These are phyloP conservation scores for Flaveria ramosissima DNA, from an alignment of 129 eudicot genomes.

Conservation along the genomic window DNA sequence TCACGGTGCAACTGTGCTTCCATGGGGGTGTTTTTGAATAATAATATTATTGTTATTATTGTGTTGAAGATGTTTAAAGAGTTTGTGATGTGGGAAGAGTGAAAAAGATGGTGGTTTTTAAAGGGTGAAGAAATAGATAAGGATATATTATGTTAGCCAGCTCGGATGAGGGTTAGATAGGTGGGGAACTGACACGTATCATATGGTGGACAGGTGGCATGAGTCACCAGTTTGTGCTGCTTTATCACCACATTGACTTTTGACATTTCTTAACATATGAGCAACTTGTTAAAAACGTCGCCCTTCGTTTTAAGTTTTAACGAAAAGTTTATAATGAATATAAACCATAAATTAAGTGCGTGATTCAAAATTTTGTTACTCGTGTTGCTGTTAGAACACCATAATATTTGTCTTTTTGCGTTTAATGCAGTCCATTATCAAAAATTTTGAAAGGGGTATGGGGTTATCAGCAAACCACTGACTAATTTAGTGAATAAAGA, in stretches of 20 bases:
- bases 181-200: slow-evolving; percentile 30
- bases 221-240: slow-evolving; percentile 15
- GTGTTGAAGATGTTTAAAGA: neutral
- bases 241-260: neutral
- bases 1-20: slow-evolving; percentile 40
- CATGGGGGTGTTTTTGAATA: slow-evolving; percentile 32
- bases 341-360: too few species aligned
- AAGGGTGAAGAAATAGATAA: slow-evolving; percentile 16
- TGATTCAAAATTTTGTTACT: too few species aligned
- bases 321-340: too few species aligned
- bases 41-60: neutral
- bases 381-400: too few species aligned
- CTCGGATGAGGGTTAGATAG: neutral
- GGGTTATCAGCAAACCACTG: too few species aligned
- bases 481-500: too few species aligned
- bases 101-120: neutral
- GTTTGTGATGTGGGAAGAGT: neutral
- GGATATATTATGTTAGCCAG: slow-evolving; percentile 21
- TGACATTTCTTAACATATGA: too few species aligned
- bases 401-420: too few species aligned
- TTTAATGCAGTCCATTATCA: too few species aligned
- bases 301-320: too few species aligned
- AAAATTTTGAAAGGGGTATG: too few species aligned
- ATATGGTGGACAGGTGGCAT: slow-evolving; percentile 18
- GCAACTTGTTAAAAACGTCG: too few species aligned